phyloP scores from a whole-genome alignment of 148 eudicot species.

The Amaranthus hypochondriacus region DNA sequence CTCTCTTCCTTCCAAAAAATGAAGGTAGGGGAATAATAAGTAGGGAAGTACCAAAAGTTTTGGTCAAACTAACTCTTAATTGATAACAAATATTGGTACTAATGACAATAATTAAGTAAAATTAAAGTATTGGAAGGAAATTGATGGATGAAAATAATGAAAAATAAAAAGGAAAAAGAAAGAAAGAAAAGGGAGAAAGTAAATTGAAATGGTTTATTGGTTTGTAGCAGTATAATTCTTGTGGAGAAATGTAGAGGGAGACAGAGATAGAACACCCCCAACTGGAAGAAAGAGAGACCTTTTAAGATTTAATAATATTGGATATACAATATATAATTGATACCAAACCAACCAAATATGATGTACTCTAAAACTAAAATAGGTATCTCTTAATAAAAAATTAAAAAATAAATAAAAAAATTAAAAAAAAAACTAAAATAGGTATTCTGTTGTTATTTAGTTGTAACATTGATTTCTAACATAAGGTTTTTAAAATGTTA shows the following conservation, averaged over 20 bases:
- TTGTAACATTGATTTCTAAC: too few species aligned
- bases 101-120: slow-evolving; percentile 9
- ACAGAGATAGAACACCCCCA: slow-evolving; percentile 10
- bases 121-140: slow-evolving; percentile 20
- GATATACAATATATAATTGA: not conserved
- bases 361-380: too few species aligned
- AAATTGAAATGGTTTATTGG: not conserved
- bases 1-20: not conserved
- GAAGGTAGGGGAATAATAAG: slow-evolving; percentile 24
- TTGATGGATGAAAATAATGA: not conserved
- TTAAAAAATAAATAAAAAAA: too few species aligned
- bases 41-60: slow-evolving; percentile 13
- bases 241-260: slow-evolving; percentile 15
- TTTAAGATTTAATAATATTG: not conserved
- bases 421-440: too few species aligned
- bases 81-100: slow-evolving; percentile 9
- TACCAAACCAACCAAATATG: slow-evolving; percentile 12
- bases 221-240: not conserved
- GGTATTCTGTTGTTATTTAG: too few species aligned
- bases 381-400: too few species aligned
- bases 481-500: too few species aligned
- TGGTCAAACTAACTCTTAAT: slow-evolving; percentile 28
- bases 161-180: not conserved
- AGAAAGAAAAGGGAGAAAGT: not conserved
- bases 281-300: slow-evolving; percentile 10